Conservation (phyloP, 306 rosid genomes). For the Rosa chinensis region DNA sequence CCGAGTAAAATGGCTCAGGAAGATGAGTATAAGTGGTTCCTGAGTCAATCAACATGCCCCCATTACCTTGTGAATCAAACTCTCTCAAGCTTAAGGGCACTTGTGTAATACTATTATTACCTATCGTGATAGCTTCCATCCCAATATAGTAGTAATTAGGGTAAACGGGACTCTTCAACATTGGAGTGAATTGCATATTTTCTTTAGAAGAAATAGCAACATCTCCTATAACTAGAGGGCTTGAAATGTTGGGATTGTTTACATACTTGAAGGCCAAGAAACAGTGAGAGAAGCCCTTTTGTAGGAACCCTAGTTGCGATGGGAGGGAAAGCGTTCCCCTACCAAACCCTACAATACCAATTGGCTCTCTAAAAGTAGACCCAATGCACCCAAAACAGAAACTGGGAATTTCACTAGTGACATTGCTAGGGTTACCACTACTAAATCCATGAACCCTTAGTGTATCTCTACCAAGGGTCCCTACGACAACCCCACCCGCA, state of each 20-base stretch:
- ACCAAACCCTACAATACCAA: slow-evolving; percentile 61
- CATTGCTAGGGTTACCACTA: slow-evolving; percentile 4
- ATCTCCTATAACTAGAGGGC: slow-evolving; percentile 49
- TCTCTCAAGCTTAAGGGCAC: slow-evolving; percentile 41
- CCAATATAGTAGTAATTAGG: slow-evolving; percentile 54
- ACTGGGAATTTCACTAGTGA: slow-evolving; percentile 31
- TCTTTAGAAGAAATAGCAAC: slow-evolving; percentile 39
- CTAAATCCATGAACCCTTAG: slow-evolving; percentile 36
- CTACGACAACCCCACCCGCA: slow-evolving; percentile 40
- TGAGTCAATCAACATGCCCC: slow-evolving; percentile 52
- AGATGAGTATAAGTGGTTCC: slow-evolving; percentile 62
- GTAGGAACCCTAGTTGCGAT: slow-evolving; percentile 48
- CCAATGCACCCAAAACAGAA: slow-evolving; percentile 59
- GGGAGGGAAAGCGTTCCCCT: slow-evolving; percentile 51
- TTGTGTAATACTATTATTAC: slow-evolving; percentile 20
- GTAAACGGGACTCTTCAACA: slow-evolving; percentile 46
- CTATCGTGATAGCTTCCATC: slow-evolving; percentile 41
- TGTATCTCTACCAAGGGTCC: slow-evolving; percentile 39
- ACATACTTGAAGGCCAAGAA: slow-evolving; percentile 55
- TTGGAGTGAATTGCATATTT: slow-evolving; percentile 45
- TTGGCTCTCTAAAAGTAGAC: slow-evolving; percentile 46
- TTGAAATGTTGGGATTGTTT: slow-evolving; percentile 56
- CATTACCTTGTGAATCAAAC: slow-evolving; percentile 52
- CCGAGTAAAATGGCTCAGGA: slow-evolving; percentile 54
- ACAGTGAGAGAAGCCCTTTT: slow-evolving; percentile 53